Conservation (phyloP, 2,329 filamentous ascomycete genomes). For the Botrytis pseudocinerea region DNA sequence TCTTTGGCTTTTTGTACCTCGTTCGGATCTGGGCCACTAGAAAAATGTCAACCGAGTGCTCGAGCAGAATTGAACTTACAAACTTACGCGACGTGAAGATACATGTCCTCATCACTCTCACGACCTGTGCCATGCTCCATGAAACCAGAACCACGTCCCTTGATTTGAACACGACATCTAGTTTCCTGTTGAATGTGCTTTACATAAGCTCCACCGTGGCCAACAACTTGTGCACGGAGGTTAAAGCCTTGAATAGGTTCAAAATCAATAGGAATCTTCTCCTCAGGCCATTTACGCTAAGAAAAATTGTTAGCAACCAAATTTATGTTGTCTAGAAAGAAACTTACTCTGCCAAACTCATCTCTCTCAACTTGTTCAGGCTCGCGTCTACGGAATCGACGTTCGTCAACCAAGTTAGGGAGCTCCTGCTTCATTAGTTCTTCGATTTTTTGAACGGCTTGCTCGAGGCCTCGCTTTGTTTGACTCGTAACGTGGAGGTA, state of each 20-base stretch:
- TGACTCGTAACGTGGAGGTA: slow-evolving; percentile 96
- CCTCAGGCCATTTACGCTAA: slow-evolving; percentile 98
- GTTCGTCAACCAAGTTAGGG: slow-evolving; percentile 91
- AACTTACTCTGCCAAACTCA: slow-evolving; percentile 79
- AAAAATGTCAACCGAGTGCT: slow-evolving; percentile 19
- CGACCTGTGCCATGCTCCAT: slow-evolving; percentile 83
- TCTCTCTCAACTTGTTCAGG: slow-evolving; percentile 81
- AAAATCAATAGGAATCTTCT: slow-evolving; percentile 86
- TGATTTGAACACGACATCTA: slow-evolving; percentile 94
- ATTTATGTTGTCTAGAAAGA: neutral
- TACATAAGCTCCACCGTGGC: slow-evolving; percentile 90
- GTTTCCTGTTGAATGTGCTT: slow-evolving; percentile 98
- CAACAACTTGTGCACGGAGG: slow-evolving; percentile 91
- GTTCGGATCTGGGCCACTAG: slow-evolving; percentile 78
- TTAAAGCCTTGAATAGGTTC: slow-evolving; percentile 95
- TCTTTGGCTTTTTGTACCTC: slow-evolving; percentile 87
- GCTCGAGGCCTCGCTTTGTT: slow-evolving; percentile 85
- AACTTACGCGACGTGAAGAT: slow-evolving; percentile 87
- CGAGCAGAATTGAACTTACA: neutral
- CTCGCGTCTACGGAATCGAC: slow-evolving; percentile 83
- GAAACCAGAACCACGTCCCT: slow-evolving; percentile 92
- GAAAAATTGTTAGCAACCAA: slow-evolving; percentile 25
- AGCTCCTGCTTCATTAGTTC: slow-evolving; percentile 96
- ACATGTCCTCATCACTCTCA: slow-evolving; percentile 96
- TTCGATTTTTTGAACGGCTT: slow-evolving; percentile 83